A percentile compares a stretch with the other conserved stretches of the same genome.
phyloP scores from a whole-genome alignment of 2,329 filamentous ascomycete species.

The Coccinonectria pachysandricola region DNA sequence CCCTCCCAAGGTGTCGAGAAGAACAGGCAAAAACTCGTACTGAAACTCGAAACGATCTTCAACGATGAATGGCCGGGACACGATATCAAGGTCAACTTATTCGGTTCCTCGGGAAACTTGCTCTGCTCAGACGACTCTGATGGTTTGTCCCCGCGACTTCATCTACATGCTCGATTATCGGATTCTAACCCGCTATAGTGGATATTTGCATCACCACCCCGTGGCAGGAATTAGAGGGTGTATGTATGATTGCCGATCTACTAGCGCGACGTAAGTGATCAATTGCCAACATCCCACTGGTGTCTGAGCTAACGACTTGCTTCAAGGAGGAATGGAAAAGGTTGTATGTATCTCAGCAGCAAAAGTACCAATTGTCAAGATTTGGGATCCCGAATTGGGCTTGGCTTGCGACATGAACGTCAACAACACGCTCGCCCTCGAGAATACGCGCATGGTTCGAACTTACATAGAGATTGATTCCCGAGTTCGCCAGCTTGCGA shows the following conservation, averaged over 20 bases:
- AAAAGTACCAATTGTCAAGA: slow-evolving; percentile 96
- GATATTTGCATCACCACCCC: slow-evolving; percentile 95
- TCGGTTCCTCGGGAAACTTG: slow-evolving; percentile 95
- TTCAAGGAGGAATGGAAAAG: slow-evolving; percentile 85
- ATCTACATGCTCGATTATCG: not conserved
- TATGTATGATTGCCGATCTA: slow-evolving; percentile 82
- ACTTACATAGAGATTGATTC: slow-evolving; percentile 92
- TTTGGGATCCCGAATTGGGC: slow-evolving; percentile 88
- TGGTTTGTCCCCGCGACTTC: slow-evolving; percentile 40
- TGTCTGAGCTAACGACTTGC: slow-evolving; percentile 23
- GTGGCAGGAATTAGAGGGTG: slow-evolving; percentile 76
- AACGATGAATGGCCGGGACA: slow-evolving; percentile 87
- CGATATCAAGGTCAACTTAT: slow-evolving; percentile 82
- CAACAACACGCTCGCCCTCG: slow-evolving; percentile 88
- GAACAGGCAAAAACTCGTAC: slow-evolving; percentile 65
- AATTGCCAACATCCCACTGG: not conserved
- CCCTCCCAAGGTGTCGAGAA: slow-evolving; percentile 71
- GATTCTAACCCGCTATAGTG: slow-evolving; percentile 42
- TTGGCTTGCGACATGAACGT: slow-evolving; percentile 97
- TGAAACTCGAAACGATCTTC: slow-evolving; percentile 78
- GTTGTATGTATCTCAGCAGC: slow-evolving; percentile 91
- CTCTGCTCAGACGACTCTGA: slow-evolving; percentile 94
- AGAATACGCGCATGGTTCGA: slow-evolving; percentile 96
- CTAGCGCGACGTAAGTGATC: slow-evolving; percentile 67
- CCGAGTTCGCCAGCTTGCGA: slow-evolving; percentile 80